Percentiles rank a stretch among this genome's conserved stretches.
phyloP scores from a whole-genome alignment of 2,329 filamentous ascomycete species.

The Ustulina deusta region DNA sequence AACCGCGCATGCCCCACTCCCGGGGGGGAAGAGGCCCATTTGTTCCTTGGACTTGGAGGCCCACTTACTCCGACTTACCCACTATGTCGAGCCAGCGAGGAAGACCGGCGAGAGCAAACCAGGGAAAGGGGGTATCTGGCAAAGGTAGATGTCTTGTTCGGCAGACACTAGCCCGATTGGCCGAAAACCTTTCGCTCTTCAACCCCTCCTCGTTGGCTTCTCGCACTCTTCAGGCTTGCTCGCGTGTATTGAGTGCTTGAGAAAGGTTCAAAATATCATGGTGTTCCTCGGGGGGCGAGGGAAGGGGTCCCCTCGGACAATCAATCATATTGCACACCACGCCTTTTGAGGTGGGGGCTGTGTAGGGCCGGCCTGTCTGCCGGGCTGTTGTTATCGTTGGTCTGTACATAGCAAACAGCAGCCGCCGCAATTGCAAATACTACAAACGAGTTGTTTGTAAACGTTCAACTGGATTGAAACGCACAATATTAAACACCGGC shows the following conservation, averaged over 20 bases:
- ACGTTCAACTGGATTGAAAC: background rate
- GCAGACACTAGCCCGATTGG: background rate
- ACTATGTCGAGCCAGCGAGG: too few species aligned
- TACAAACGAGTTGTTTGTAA: conserved; percentile 1
- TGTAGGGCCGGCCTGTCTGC: background rate
- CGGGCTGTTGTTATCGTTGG: background rate
- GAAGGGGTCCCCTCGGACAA: background rate
- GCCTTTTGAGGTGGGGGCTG: background rate
- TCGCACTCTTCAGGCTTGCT: background rate
- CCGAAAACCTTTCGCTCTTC: background rate
- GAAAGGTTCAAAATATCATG: background rate
- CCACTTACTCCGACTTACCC: background rate
- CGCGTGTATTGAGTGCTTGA: background rate
- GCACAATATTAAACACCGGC: background rate
- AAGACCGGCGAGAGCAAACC: background rate
- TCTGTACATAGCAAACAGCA: conserved; percentile 18
- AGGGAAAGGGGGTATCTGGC: background rate
- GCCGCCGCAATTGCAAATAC: conserved; percentile 1
- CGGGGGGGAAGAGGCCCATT: background rate
- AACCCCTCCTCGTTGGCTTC: background rate
- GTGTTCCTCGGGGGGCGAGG: background rate
- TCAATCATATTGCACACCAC: background rate
- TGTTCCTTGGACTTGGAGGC: background rate
- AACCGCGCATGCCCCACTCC: background rate
- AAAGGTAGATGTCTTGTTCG: background rate